A percentile compares a stretch with the other conserved stretches of the same genome.
phyloP scores from a whole-genome alignment of 2,329 filamentous ascomycete species.

The Alternaria brassicae region DNA sequence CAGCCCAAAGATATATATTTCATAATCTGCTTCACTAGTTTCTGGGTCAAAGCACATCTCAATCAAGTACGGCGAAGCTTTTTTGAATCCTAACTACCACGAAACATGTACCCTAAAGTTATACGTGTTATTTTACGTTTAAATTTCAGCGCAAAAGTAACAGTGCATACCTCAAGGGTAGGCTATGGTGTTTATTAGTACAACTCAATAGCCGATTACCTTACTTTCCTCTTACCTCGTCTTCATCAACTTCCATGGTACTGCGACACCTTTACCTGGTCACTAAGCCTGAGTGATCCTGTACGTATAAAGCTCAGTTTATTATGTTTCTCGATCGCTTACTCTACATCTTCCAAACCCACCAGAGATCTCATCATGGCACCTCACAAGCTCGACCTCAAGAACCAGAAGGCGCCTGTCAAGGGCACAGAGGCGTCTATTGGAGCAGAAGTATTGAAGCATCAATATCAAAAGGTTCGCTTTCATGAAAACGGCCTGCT shows the following conservation, averaged over 20 bases:
- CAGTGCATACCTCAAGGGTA: background rate
- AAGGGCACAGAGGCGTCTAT: background rate
- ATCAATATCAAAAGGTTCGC: background rate
- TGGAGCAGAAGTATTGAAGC: background rate
- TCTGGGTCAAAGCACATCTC: background rate
- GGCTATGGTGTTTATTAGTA: background rate
- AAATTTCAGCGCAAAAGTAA: background rate
- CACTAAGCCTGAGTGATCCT: background rate
- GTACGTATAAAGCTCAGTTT: background rate
- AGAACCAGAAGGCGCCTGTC: background rate
- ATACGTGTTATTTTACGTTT: background rate
- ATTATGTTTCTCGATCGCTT: background rate
- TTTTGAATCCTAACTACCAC: background rate
- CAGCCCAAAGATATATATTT: background rate
- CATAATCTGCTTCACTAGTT: background rate
- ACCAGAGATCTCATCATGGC: background rate
- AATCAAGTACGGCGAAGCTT: background rate
- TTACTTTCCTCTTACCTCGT: background rate
- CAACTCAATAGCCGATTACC: background rate
- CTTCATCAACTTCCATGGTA: background rate
- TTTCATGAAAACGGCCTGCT: constrained; percentile 3
- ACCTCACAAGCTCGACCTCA: background rate
- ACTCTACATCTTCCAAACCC: background rate
- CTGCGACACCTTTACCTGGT: background rate
- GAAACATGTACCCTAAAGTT: background rate